Base-by-base conservation (phyloP, 371 early-diverging fungal species). In the Dichotomocladium elegans region DNA sequence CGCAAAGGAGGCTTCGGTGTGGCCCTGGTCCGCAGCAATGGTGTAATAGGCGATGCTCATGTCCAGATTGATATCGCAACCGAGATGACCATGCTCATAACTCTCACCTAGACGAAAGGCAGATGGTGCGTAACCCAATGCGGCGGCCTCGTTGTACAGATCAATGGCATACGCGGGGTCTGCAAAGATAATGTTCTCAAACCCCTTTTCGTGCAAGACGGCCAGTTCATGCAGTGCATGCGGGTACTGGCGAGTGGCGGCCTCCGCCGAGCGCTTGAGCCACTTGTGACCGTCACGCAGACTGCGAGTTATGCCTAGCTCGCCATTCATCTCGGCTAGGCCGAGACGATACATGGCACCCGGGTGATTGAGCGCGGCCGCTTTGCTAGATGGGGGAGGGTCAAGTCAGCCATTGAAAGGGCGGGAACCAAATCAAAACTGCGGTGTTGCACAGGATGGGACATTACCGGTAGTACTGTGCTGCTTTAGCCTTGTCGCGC, bases 1-100 rank as follows among this genome's bases (percentile, higher is more conserved):
- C 2, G 94, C 94, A 68, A 97, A 86, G 72, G 94, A 89, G 21
- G 97, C 93, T 43, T 95, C 93, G 4, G 91, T 85, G 53, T 97
- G 86, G 26, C 88, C 91, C 44, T 89, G 88, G 44, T 91, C 83
- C 2, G 96, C 95, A 0, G 98, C 96, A n/a, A 83, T 73, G 47
- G 78, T 77, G 62, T 93, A 94, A 56, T 81, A 89, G 21, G 77
- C 82, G 34, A 94, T 83, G 4, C 90, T 89, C 3, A 84, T 55
- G 35, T 68, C 66, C 1, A 93, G 83, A 66, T 95, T 88, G n/a
- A 72, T 53, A 0, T 73, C 63, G 27, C 89, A 85, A 14, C 72
- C 78, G 3, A 94, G 76, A 26, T 63, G 58, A 28, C 82, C 84
- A 49, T 78, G 82, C 63, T 94, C 93, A 59, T 91, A 92, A 55